Percentiles rank a stretch among this genome's conserved stretches.
phyloP scores from a whole-genome alignment of 2,329 filamentous ascomycete species.

The Xylariaceae sp. region DNA sequence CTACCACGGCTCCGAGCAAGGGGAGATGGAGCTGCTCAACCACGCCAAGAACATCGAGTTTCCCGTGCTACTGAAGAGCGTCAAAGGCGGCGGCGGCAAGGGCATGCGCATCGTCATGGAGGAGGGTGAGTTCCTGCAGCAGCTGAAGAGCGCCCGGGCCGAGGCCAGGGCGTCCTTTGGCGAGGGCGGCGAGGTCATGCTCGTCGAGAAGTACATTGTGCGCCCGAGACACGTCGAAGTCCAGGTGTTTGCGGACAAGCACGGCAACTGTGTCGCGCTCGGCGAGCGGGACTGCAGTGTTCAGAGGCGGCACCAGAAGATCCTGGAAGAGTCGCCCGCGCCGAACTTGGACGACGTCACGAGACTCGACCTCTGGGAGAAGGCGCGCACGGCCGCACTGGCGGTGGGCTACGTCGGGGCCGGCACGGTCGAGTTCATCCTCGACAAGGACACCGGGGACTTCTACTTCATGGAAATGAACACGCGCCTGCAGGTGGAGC shows the following conservation, averaged over 20 bases:
- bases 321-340: conserved; percentile 82
- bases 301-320: conserved; percentile 83
- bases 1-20: conserved; percentile 85
- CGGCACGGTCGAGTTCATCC: conserved; percentile 85
- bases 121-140: conserved; percentile 62
- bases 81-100: conserved; percentile 76
- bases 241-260: conserved; percentile 80
- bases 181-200: conserved; percentile 70
- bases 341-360: conserved; percentile 57
- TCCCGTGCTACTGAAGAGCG: conserved; percentile 73
- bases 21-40: conserved; percentile 51
- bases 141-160: conserved; percentile 66
- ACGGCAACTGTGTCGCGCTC: conserved; percentile 73
- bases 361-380: conserved; percentile 58
- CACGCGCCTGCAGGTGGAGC: conserved; percentile 90
- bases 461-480: conserved; percentile 85
- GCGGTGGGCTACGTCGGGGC: conserved; percentile 85
- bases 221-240: conserved; percentile 82
- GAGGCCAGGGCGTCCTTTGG: conserved; percentile 77
- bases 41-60: conserved; percentile 68
- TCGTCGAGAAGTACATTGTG: conserved; percentile 78
- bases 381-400: conserved; percentile 59
- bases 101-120: conserved; percentile 71
- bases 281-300: conserved; percentile 86
- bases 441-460: conserved; percentile 73